Conservation (phyloP, 768 basidiomycete genomes). For the Leccinum subgranulosum region DNA sequence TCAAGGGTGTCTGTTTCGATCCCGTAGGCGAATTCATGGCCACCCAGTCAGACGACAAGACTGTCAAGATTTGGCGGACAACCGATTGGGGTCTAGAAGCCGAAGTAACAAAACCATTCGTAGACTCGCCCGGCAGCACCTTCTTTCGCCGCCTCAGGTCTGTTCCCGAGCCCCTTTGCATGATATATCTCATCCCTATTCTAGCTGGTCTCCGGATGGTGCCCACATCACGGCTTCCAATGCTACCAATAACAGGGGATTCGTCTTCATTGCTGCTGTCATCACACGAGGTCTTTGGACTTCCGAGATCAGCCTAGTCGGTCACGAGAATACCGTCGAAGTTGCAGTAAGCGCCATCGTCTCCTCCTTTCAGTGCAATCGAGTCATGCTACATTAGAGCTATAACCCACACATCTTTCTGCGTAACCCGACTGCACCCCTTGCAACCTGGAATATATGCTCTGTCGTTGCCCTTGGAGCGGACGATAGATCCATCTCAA, state of each 20-base stretch:
- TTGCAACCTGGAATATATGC: slow-evolving; percentile 80
- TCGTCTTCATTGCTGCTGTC: slow-evolving; percentile 96
- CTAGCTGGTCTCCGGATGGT: slow-evolving; percentile 98
- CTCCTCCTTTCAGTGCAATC: not conserved
- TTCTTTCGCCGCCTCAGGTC: slow-evolving; percentile 92
- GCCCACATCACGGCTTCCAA: slow-evolving; percentile 97
- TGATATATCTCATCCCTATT: not conserved
- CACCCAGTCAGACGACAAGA: slow-evolving; percentile 95
- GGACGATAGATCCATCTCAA: slow-evolving; percentile 88
- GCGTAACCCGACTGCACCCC: slow-evolving; percentile 61
- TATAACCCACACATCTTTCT: slow-evolving; percentile 97
- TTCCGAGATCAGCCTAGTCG: slow-evolving; percentile 90
- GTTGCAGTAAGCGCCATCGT: slow-evolving; percentile 64
- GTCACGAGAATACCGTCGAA: slow-evolving; percentile 96
- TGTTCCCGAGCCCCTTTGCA: not conserved
- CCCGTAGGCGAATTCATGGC: slow-evolving; percentile 97
- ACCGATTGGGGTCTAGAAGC: slow-evolving; percentile 87
- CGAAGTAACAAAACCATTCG: slow-evolving; percentile 86
- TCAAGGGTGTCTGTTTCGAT: slow-evolving; percentile 99
- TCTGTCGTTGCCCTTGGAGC: slow-evolving; percentile 93
- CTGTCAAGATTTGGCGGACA: slow-evolving; percentile 96
- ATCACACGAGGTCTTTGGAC: slow-evolving; percentile 89
- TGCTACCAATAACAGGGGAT: slow-evolving; percentile 92
- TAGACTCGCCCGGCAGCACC: slow-evolving; percentile 90
- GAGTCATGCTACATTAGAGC: slow-evolving; percentile 10